A percentile compares a stretch with the other conserved stretches of the same genome.
Conservation (phyloP, 345 rosid genomes). For the Moricandia arvensis region DNA sequence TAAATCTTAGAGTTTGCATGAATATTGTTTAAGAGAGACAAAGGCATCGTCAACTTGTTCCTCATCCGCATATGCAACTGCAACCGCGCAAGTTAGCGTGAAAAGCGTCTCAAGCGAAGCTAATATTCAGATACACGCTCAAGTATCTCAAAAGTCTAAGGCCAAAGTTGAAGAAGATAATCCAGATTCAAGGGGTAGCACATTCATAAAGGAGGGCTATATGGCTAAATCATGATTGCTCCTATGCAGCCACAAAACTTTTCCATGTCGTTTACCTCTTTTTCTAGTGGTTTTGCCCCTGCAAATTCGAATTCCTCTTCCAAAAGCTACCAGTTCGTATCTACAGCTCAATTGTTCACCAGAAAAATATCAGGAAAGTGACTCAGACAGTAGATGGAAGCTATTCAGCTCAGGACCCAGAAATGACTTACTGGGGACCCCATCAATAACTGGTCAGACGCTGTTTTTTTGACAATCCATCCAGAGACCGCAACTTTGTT, state of each 20-base stretch:
- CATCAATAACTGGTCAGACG: constrained; percentile 39
- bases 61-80: constrained; percentile 49
- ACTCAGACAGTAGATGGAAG: constrained; percentile 39
- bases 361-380: constrained; percentile 43
- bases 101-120: constrained; percentile 32
- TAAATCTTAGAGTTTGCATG: background rate
- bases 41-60: constrained; percentile 39
- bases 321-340: constrained; percentile 41
- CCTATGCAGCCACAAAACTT: constrained; percentile 48
- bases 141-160: constrained; percentile 44
- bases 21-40: constrained; percentile 30
- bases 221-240: constrained; percentile 41
- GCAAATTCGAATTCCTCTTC: constrained; percentile 50
- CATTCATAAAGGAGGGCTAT: constrained; percentile 30
- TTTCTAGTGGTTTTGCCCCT: constrained; percentile 32
- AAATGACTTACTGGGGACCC: constrained; percentile 35
- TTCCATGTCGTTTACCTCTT: constrained; percentile 49
- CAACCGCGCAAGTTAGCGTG: constrained; percentile 32
- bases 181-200: constrained; percentile 27
- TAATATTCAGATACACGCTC: constrained; percentile 38
- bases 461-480: constrained; percentile 51
- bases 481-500: constrained; percentile 46
- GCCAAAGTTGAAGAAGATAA: constrained; percentile 37
- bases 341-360: constrained; percentile 38
- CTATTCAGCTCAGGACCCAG: constrained; percentile 37